Evolutionary conservation across 2,329 filamentous ascomycete genomes (phyloP).

Genomic region (Talaromyces sp.): DNA sequence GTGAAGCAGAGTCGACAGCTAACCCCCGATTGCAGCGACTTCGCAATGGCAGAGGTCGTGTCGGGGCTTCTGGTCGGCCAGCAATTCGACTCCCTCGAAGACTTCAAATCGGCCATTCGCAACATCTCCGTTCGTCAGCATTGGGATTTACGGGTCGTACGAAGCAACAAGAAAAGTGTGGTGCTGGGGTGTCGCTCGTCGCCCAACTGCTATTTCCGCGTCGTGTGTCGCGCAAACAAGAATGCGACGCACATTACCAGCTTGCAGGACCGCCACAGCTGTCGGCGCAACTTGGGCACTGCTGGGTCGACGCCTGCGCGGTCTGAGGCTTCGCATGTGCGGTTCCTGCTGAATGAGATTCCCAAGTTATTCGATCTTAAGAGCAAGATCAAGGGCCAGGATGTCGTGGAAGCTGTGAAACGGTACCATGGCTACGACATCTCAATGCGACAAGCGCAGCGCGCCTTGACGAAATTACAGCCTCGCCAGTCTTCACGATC

Average conservation of each 20-base stretch:
- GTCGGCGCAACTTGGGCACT: constrained; percentile 24
- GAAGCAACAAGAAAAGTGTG: constrained; percentile 37
- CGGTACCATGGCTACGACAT: constrained; percentile 37
- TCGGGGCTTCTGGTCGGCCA: constrained; percentile 35
- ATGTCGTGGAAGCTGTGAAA: constrained; percentile 36
- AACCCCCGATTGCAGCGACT: neutral
- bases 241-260: constrained; percentile 36
- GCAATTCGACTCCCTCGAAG: constrained; percentile 32
- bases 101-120: constrained; percentile 33
- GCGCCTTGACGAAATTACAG: constrained; percentile 31
- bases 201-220: constrained; percentile 33
- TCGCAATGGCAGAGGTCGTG: constrained; percentile 31
- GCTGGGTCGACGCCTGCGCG: constrained; percentile 29
- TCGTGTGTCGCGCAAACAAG: constrained; percentile 36
- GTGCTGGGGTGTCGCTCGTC: constrained; percentile 36
- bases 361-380: constrained; percentile 36
- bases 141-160: constrained; percentile 35
- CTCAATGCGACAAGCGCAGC: constrained; percentile 33
- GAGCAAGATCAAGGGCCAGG: constrained; percentile 29
- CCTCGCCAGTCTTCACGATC: constrained; percentile 18
- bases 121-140: constrained; percentile 36
- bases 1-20: neutral
- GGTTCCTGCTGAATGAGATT: constrained; percentile 33
- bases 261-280: constrained; percentile 33
- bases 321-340: constrained; percentile 35